A percentile compares a stretch with the other conserved stretches of the same genome.
phyloP scores from a whole-genome alignment of 345 rosid species.

The Populus davidiana region DNA sequence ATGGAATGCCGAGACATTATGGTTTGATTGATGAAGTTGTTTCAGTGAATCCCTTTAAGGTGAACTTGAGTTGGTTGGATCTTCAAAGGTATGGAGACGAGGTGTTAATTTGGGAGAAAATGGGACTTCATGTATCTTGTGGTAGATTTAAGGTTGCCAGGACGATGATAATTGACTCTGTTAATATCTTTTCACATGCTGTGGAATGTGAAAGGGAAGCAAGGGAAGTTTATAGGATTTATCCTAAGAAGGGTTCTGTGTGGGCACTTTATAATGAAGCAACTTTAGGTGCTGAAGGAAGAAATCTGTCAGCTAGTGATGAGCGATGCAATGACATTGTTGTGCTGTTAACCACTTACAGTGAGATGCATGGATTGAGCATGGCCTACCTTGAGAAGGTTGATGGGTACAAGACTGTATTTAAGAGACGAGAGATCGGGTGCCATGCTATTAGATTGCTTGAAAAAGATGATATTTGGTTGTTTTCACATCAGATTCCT shows the following conservation, averaged over 20 bases:
- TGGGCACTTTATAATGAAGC: constrained; percentile 69
- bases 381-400: constrained; percentile 77
- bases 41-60: constrained; percentile 66
- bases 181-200: constrained; percentile 65
- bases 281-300: constrained; percentile 27
- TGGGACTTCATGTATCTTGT: constrained; percentile 48
- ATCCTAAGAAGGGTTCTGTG: constrained; percentile 77
- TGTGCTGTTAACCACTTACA: constrained; percentile 59
- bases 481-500: constrained; percentile 87
- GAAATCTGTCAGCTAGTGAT: constrained; percentile 30
- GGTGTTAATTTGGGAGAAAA: constrained; percentile 42
- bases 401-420: constrained; percentile 57
- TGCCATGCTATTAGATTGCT: constrained; percentile 60
- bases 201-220: constrained; percentile 80
- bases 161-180: constrained; percentile 38
- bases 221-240: constrained; percentile 65
- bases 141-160: constrained; percentile 62
- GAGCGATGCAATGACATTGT: constrained; percentile 45
- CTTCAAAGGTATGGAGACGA: constrained; percentile 44
- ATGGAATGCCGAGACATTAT: constrained; percentile 72
- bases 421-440: constrained; percentile 67
- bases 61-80: constrained; percentile 71
- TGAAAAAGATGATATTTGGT: constrained; percentile 45
- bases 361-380: constrained; percentile 70
- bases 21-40: constrained; percentile 71